Conservation (phyloP, 2,329 filamentous ascomycete genomes). For the Hymenoscyphus infarciens region DNA sequence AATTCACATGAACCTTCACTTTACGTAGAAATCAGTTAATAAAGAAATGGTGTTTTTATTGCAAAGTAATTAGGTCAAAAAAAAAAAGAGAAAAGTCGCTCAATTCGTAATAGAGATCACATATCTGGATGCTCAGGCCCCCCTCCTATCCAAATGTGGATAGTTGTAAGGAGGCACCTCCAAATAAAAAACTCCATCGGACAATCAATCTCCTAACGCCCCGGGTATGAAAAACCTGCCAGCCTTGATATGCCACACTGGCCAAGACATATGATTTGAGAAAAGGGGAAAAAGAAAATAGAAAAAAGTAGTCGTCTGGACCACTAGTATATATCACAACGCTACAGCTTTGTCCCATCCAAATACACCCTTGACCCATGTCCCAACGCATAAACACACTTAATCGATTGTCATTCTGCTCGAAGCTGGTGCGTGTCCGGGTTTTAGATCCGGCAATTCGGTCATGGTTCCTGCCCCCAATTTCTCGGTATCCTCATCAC, state of each 20-base stretch:
- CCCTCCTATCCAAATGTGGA: conserved; percentile 12
- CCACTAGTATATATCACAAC: conserved; percentile 30
- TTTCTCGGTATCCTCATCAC: conserved; percentile 47
- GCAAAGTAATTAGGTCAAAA: conserved; percentile 8
- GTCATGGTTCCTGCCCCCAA: conserved; percentile 43
- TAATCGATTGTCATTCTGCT: conserved; percentile 50
- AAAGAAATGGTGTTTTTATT: background rate
- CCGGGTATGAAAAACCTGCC: conserved; percentile 30
- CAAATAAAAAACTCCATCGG: conserved; percentile 26
- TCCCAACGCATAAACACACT: conserved; percentile 16
- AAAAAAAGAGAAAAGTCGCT: conserved; percentile 11
- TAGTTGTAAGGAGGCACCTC: conserved; percentile 6
- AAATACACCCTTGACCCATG: conserved; percentile 21
- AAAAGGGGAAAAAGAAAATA: conserved; percentile 2
- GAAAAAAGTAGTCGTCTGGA: conserved; percentile 23
- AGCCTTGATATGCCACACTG: conserved; percentile 31
- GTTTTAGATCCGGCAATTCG: conserved; percentile 40
- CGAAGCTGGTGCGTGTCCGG: conserved; percentile 37
- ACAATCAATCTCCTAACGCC: conserved; percentile 24
- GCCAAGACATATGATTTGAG: conserved; percentile 27
- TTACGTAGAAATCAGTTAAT: no score
- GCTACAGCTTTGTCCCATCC: conserved; percentile 19
- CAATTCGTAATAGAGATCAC: conserved; percentile 9
- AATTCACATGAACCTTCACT: no score
- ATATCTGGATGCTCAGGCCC: conserved; percentile 14